Evolutionary conservation across 2,329 filamentous ascomycete genomes (phyloP).

Genomic region (Talaromyces sp.): DNA sequence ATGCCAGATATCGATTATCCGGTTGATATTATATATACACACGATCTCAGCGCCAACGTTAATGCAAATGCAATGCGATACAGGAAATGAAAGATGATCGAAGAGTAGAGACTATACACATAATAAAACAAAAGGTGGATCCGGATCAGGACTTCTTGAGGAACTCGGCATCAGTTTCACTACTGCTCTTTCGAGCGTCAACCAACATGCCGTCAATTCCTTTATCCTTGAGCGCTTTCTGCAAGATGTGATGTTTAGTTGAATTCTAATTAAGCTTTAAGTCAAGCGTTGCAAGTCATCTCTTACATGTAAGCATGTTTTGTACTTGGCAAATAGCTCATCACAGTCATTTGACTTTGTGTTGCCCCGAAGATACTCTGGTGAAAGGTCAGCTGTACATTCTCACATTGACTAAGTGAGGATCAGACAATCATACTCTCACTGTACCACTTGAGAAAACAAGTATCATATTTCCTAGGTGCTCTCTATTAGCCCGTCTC

Average conservation of each 20-base stretch:
- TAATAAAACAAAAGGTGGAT: not conserved
- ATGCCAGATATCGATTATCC: no score
- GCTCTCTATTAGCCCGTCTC: not conserved
- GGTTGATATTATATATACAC: no score
- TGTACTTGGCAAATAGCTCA: conserved; percentile 83
- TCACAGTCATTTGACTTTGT: conserved; percentile 85
- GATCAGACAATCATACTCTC: conserved; percentile 67
- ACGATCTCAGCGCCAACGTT: conserved; percentile 2
- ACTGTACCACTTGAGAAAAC: conserved; percentile 99
- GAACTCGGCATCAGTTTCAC: conserved; percentile 78
- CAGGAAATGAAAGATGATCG: conserved; percentile 3
- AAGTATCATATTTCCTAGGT: conserved; percentile 85
- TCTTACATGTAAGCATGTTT: conserved; percentile 78
- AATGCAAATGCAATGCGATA: conserved; percentile 5
- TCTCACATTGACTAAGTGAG: not conserved
- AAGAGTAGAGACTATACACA: conserved; percentile 6
- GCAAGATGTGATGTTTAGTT: not conserved
- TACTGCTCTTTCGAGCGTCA: conserved; percentile 85
- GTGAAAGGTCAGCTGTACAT: conserved; percentile 13
- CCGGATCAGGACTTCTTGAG: conserved; percentile 46
- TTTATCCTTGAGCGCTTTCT: conserved; percentile 84
- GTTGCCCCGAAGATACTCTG: conserved; percentile 87
- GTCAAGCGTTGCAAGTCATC: no score
- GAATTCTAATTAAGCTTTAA: not conserved
- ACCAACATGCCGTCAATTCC: conserved; percentile 93